A percentile compares a stretch with the other conserved stretches of the same genome.
Evolutionary conservation across 768 basidiomycete species (phyloP).

Genomic region (Paxillus ammoniavirescens): DNA sequence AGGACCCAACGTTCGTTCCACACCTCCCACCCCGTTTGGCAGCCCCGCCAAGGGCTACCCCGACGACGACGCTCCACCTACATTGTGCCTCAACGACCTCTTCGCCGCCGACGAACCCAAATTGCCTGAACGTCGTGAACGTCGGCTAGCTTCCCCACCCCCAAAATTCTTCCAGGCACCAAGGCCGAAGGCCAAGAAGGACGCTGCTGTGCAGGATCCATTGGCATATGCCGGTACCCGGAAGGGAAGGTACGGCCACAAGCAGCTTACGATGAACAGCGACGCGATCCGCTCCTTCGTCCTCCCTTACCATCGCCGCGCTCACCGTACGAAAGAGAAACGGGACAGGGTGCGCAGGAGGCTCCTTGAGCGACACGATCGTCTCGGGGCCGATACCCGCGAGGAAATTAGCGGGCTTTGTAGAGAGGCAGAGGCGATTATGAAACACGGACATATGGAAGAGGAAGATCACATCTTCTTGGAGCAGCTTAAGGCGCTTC

Average conservation of each 20-base stretch:
- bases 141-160: background rate
- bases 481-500: slow-evolving; percentile 18
- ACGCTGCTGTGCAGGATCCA: background rate
- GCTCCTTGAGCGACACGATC: background rate
- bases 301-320: slow-evolving; percentile 2
- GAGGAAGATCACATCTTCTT: slow-evolving; percentile 25
- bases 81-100: slow-evolving; percentile 1
- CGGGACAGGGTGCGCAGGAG: slow-evolving; percentile 4
- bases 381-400: slow-evolving; percentile 1
- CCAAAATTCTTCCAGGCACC: background rate
- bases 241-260: slow-evolving; percentile 16
- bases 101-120: background rate
- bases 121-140: background rate
- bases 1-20: slow-evolving; percentile 8
- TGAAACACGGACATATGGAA: slow-evolving; percentile 14
- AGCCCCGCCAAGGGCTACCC: slow-evolving; percentile 12
- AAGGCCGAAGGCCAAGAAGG: background rate
- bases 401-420: slow-evolving; percentile 4
- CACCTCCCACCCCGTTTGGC: slow-evolving; percentile 14
- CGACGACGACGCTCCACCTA: slow-evolving; percentile 11
- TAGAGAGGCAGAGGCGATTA: slow-evolving; percentile 15
- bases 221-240: background rate
- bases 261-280: slow-evolving; percentile 12
- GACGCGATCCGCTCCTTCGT: background rate
- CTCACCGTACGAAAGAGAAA: slow-evolving; percentile 6